Evolutionary conservation across 2,329 filamentous ascomycete genomes (phyloP).

Genomic region (Colletotrichum lentis): DNA sequence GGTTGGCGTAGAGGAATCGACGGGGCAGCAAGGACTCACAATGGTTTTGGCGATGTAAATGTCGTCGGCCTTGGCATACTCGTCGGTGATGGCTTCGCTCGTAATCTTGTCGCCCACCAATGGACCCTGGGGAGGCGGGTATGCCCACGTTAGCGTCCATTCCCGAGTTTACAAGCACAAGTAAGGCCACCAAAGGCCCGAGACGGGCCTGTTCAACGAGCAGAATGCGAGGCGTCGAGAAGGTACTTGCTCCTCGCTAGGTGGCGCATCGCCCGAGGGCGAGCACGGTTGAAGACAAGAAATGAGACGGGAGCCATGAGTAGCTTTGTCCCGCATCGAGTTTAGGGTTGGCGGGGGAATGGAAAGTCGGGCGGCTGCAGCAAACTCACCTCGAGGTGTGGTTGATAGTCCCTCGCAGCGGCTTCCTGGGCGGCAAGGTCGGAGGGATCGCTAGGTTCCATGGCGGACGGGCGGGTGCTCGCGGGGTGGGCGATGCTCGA

Average conservation of each 20-base stretch:
- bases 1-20: background rate
- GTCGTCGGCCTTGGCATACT: conserved; percentile 89
- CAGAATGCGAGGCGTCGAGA: background rate
- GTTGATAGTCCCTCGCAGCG: conserved; percentile 66
- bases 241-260: background rate
- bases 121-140: conserved; percentile 70
- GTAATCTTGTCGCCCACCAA: conserved; percentile 81
- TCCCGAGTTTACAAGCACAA: background rate
- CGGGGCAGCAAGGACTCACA: conserved; percentile 60
- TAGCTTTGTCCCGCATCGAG: conserved; percentile 9
- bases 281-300: conserved; percentile 28
- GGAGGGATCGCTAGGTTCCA: conserved; percentile 43
- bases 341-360: background rate
- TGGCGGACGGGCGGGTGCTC: conserved; percentile 41
- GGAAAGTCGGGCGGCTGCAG: background rate
- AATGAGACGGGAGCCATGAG: conserved; percentile 1
- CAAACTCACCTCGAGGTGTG: conserved; percentile 61
- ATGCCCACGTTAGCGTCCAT: conserved; percentile 22
- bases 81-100: conserved; percentile 78
- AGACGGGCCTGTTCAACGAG: too few species aligned
- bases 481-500: conserved; percentile 49
- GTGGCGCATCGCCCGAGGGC: background rate
- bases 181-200: too few species aligned
- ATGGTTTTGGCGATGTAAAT: conserved; percentile 86
- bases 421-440: conserved; percentile 68